Base-by-base conservation (phyloP, 2,329 filamentous ascomycete species). In the Cytospora mali region DNA sequence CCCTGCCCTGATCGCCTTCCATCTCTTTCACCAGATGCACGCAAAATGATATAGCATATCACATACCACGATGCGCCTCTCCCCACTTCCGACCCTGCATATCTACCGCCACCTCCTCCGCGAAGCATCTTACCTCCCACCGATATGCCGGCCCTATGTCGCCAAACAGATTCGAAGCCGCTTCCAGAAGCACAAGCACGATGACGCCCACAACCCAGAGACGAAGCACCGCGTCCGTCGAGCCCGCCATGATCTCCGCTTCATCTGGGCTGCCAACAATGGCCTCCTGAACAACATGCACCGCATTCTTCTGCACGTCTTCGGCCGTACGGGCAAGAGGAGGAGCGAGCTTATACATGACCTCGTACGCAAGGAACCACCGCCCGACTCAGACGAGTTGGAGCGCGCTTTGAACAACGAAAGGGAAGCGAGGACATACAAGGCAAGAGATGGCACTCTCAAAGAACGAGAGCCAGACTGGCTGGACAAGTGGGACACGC, bases 21-120 rank as follows among this genome's bases (percentile, higher is more conserved):
- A 48, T 29, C n/a, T 64, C 33, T 68, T 70, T 69, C 68, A 67
- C 69, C 68, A 70, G 14, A 27, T 50, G 25, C 48, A 16, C 13
- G n/a, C 14, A 50, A 16, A 16, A 25, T 25, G 48, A 27, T 35
- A 42, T 46, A 48, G 27, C 71, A 68, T 70, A 67, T 66, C 13
- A 27, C 6, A 27, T 14, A 18, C 56, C 56, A 62, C 25, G 25
- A 76, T 77, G 73, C 72, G 72, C 55, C 71, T 73, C 27, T 74
- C 72, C 56, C 21, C 35, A 33, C 74, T 68, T 21, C 60, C 11
- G 70, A 67, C 1, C 4, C 68, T 80, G 16, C 79, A 82, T 67
- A 72, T 86, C 53, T 88, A 86, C 71, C 81, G 86, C 61, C 79
- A 84, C 62, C 75, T 88, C 25, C 81, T 88, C 39, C 84, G 86